Conservation (phyloP, 2,329 filamentous ascomycete genomes). For the Berkeleyomyces rouxiae region DNA sequence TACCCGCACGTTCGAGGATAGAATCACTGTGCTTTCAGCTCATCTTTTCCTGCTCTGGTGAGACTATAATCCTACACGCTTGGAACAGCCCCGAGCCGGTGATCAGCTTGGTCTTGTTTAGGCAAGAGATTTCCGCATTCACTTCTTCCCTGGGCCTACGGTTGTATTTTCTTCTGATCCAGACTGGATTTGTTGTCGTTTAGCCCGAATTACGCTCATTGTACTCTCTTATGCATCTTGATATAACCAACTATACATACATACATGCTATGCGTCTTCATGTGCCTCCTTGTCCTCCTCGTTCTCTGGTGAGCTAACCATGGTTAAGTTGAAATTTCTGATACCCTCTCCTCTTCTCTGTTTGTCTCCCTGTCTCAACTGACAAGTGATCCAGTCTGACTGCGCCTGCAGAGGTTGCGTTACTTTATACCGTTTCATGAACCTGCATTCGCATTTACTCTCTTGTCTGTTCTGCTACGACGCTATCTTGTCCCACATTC, state of each 20-base stretch:
- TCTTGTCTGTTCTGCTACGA: neutral
- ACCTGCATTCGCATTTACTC: neutral
- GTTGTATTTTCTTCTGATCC: neutral
- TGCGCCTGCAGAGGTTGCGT: neutral
- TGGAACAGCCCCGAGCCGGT: too few relatives aligned
- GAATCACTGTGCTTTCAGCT: too few relatives aligned
- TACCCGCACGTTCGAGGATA: too few relatives aligned
- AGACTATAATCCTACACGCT: too few relatives aligned
- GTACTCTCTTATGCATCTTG: neutral
- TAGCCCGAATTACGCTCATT: neutral
- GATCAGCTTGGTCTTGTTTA: too few relatives aligned
- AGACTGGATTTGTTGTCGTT: neutral
- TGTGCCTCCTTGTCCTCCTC: too few relatives aligned
- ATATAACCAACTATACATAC: too few relatives aligned
- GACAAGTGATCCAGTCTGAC: neutral
- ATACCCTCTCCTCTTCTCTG: neutral
- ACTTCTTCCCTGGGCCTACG: neutral
- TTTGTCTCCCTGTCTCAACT: neutral
- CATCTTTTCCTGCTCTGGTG: too few relatives aligned
- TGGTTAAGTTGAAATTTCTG: too few relatives aligned
- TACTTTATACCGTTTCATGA: neutral
- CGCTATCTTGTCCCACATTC: neutral
- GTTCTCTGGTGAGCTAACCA: too few relatives aligned
- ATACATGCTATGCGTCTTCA: too few relatives aligned
- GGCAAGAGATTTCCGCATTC: neutral